phyloP scores from a whole-genome alignment of 805 yeast species.

The Zygoascus bituminiphila region DNA sequence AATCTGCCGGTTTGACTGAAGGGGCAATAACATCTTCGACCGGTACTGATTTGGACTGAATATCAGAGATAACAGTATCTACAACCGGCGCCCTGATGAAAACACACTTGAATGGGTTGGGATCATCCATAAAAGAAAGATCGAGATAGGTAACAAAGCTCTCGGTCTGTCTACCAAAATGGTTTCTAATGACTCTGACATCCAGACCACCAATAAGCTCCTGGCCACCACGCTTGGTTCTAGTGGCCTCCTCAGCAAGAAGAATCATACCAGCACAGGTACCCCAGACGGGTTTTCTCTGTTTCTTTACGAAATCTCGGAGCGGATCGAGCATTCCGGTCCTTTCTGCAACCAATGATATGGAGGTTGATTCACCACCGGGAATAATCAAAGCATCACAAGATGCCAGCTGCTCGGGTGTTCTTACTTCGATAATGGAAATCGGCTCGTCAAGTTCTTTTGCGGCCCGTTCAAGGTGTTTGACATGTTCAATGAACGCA shows the following conservation, averaged over 20 bases:
- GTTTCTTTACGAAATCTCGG: slow-evolving; percentile 38
- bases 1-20: slow-evolving; percentile 1
- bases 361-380: slow-evolving; percentile 42
- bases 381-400: slow-evolving; percentile 63
- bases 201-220: slow-evolving; percentile 55
- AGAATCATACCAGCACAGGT: slow-evolving; percentile 80
- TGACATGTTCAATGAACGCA: slow-evolving; percentile 63
- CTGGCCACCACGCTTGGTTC: slow-evolving; percentile 40
- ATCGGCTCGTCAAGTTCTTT: slow-evolving; percentile 20
- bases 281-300: slow-evolving; percentile 64
- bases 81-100: slow-evolving; percentile 78
- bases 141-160: slow-evolving; percentile 48
- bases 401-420: slow-evolving; percentile 37
- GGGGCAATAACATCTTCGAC: slow-evolving; percentile 6
- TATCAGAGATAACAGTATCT: slow-evolving; percentile 20
- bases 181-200: slow-evolving; percentile 59
- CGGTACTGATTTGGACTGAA: background rate
- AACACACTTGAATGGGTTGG: slow-evolving; percentile 33
- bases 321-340: slow-evolving; percentile 50
- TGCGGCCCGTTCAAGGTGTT: slow-evolving; percentile 37
- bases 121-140: slow-evolving; percentile 27
- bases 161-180: slow-evolving; percentile 70
- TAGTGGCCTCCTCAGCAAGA: slow-evolving; percentile 47
- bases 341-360: slow-evolving; percentile 63
- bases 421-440: slow-evolving; percentile 42